Evolutionary conservation across 139 green algal genomes (phyloP).

Genomic region (Volvox africanus): DNA sequence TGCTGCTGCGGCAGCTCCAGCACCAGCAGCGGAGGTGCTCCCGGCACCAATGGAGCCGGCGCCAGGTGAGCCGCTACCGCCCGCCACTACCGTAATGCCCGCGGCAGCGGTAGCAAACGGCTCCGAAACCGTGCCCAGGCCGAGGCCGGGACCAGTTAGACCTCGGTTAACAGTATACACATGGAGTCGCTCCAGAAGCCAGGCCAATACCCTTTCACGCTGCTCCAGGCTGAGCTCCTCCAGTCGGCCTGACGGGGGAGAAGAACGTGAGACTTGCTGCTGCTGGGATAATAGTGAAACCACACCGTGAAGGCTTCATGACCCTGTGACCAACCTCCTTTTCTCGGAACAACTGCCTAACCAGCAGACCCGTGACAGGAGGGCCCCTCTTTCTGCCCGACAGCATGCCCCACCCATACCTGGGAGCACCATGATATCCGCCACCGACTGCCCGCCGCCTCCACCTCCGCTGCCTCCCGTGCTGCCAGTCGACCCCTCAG

Average conservation of each 20-base stretch:
- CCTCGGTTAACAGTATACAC: slow-evolving; percentile 20
- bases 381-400: too few species aligned
- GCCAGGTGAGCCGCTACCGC: neutral
- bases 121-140: neutral
- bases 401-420: neutral
- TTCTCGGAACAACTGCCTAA: neutral
- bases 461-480: neutral
- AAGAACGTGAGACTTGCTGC: neutral
- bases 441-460: too few species aligned
- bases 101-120: neutral
- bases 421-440: slow-evolving; percentile 27
- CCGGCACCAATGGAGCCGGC: neutral
- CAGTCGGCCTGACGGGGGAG: slow-evolving; percentile 43
- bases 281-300: too few species aligned
- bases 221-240: slow-evolving; percentile 62
- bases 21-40: neutral
- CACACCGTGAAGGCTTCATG: too few species aligned
- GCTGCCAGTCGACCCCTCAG: neutral
- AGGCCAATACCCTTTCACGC: slow-evolving; percentile 60
- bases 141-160: neutral
- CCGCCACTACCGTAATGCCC: neutral
- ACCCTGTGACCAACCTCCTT: too few species aligned
- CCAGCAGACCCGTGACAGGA: neutral
- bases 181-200: slow-evolving; percentile 60
- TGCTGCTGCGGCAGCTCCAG: neutral